Evolutionary conservation across 2,329 filamentous ascomycete species (phyloP), one percentile per base, ranked within the genome.

Genomic region (Aureobasidium sp.): DNA sequence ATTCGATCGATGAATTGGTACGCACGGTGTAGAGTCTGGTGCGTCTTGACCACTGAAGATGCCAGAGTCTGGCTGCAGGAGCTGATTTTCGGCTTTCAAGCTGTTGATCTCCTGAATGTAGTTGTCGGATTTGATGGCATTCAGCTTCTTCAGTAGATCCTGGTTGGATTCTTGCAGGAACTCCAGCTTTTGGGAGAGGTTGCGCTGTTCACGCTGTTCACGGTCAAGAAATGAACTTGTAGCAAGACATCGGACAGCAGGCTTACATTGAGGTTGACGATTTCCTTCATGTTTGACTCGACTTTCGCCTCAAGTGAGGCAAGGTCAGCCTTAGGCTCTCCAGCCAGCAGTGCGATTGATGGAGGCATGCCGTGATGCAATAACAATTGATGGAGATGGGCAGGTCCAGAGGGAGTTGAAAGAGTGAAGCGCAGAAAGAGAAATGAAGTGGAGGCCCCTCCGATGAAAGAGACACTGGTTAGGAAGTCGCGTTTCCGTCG

Each of bases 81-180:
- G 42, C 11, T 58, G 54, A 7, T 37, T 58, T n/a, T 58, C 54
- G 14, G 54, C 54, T 22, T n/a, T 58, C 17, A 58, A 22, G 40
- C 27, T 19, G 19, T 58, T 37, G 54, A 58, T 45, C 31, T 58
- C 54, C 11, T 58, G 54, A 9, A 37, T 24, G 7, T 35, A 31
- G n/a, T 35, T 31, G 12, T 58, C 42, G 29, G 42, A 19, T 31
- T 58, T 58, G 54, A 58, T 29, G 5, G 31, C 31, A 15, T 58
- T 58, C 29, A 58, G 29, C 42, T 47, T 58, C 22, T 57, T 57
- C 33, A 57, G 5, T 5, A 57, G n/a, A 4, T 33, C n/a, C 12
- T 47, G 40, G 12, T 57, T 40, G 1, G 27, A 27, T 31, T 58
- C 40, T 2, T 40, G 35, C 2, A 45, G 14, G 15, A 9, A 6